These are phyloP conservation scores for Cutaneotrichosporon cyanovorans DNA, from an alignment of 1,284 basidiomycete genomes.

Conservation along the genomic window DNA sequence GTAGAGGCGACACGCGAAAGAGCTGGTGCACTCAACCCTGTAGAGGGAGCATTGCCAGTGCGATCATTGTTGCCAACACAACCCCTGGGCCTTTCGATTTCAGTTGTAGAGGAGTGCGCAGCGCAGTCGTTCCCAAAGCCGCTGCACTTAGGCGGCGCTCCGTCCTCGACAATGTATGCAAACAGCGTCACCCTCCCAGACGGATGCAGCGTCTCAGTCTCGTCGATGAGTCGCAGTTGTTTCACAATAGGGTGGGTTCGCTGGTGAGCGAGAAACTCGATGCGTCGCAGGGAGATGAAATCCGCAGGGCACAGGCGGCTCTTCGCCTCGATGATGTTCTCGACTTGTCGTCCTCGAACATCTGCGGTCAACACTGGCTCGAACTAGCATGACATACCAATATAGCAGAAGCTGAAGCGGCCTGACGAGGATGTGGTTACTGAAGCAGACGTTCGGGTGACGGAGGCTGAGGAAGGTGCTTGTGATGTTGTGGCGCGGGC, in stretches of 20 bases:
- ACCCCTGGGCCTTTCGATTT: no score
- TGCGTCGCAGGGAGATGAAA: slow-evolving; percentile 33
- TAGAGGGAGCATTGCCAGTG: no score
- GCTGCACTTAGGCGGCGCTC: slow-evolving; percentile 37
- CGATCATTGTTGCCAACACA: no score
- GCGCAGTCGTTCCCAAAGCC: slow-evolving; percentile 19
- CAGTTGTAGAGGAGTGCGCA: no score
- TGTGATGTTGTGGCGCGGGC: no score
- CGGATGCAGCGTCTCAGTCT: background rate
- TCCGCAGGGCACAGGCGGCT: slow-evolving; percentile 33
- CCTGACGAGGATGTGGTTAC: background rate
- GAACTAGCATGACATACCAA: slow-evolving; percentile 36
- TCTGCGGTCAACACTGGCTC: slow-evolving; percentile 14
- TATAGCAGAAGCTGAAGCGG: slow-evolving; percentile 43
- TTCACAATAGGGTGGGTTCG: slow-evolving; percentile 26
- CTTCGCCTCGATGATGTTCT: slow-evolving; percentile 20
- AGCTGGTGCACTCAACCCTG: no score
- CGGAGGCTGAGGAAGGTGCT: no score
- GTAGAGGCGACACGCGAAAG: no score
- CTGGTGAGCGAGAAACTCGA: slow-evolving; percentile 33
- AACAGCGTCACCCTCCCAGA: slow-evolving; percentile 21
- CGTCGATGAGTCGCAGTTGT: slow-evolving; percentile 32
- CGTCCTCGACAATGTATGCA: slow-evolving; percentile 38
- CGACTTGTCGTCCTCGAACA: slow-evolving; percentile 21
- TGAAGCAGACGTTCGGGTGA: no score